Evolutionary conservation across 78 protist species (phyloP).

Genomic region (Cavenderia fasciculata): DNA sequence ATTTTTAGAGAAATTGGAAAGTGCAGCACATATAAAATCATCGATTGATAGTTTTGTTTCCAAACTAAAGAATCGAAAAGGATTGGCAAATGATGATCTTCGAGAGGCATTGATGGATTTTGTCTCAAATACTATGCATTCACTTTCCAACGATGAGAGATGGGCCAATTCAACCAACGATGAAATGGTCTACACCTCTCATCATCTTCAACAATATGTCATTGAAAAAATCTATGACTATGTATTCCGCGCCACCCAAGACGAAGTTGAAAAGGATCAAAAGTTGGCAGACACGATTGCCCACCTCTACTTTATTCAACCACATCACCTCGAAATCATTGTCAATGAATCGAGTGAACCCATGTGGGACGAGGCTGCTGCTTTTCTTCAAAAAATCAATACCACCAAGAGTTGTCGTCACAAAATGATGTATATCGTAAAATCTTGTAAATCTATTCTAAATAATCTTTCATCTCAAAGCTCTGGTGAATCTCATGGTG

Average conservation of each 20-base stretch:
- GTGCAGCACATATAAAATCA: constrained; percentile 31
- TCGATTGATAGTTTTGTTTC: constrained; percentile 52
- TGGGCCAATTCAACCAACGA: constrained; percentile 19
- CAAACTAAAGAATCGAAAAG: constrained; percentile 54
- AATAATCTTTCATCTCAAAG: not conserved
- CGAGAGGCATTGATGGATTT: constrained; percentile 64
- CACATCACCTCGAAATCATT: constrained; percentile 35
- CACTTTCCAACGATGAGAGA: constrained; percentile 4
- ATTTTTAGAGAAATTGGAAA: constrained; percentile 29
- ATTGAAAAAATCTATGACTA: constrained; percentile 66
- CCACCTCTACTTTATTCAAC: not conserved
- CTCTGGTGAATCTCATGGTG: constrained; percentile 42
- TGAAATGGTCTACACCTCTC: constrained; percentile 27
- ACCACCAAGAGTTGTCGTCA: constrained; percentile 46
- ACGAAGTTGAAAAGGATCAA: constrained; percentile 12
- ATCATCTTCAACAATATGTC: constrained; percentile 61
- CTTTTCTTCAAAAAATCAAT: constrained; percentile 16
- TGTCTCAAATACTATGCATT: constrained; percentile 28
- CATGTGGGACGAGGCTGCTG: constrained; percentile 55
- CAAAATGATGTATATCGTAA: constrained; percentile 36
- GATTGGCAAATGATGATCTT: constrained; percentile 57
- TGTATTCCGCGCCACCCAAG: constrained; percentile 29
- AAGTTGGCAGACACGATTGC: not conserved
- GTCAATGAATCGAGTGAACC: not conserved
- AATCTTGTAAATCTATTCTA: constrained; percentile 40